These are phyloP conservation scores for Persicaria tinctoria DNA, from an alignment of 148 eudicot genomes.

Conservation along the genomic window DNA sequence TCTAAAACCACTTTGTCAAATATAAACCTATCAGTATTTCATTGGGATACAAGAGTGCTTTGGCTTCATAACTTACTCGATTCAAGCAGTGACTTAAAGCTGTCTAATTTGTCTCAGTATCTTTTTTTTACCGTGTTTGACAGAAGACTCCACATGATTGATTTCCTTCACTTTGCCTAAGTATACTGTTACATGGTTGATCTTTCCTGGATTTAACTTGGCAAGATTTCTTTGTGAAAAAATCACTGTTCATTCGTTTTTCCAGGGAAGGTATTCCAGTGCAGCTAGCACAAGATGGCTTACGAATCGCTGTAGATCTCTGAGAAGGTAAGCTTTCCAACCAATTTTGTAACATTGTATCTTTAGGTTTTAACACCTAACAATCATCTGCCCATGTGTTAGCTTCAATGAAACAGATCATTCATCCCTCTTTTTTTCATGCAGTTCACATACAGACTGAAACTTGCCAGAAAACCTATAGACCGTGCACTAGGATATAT, in stretches of 20 bases:
- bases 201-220: neutral
- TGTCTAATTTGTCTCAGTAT: neutral
- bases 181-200: neutral
- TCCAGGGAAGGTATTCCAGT: constrained; percentile 81
- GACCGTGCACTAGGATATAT: neutral
- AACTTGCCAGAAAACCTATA: neutral
- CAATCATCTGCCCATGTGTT: neutral
- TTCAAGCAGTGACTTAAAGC: neutral
- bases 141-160: neutral
- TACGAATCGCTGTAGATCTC: constrained; percentile 64
- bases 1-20: neutral
- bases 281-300: constrained; percentile 92
- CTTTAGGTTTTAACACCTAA: neutral
- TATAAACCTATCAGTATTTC: neutral
- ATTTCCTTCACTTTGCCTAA: neutral
- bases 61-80: neutral
- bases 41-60: neutral
- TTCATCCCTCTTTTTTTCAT: neutral
- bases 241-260: constrained; percentile 6
- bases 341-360: neutral
- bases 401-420: neutral
- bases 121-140: neutral
- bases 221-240: neutral
- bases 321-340: constrained; percentile 31
- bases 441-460: neutral